Conservation (phyloP, 371 early-diverging fungal species). For the Umbelopsis sp. region DNA sequence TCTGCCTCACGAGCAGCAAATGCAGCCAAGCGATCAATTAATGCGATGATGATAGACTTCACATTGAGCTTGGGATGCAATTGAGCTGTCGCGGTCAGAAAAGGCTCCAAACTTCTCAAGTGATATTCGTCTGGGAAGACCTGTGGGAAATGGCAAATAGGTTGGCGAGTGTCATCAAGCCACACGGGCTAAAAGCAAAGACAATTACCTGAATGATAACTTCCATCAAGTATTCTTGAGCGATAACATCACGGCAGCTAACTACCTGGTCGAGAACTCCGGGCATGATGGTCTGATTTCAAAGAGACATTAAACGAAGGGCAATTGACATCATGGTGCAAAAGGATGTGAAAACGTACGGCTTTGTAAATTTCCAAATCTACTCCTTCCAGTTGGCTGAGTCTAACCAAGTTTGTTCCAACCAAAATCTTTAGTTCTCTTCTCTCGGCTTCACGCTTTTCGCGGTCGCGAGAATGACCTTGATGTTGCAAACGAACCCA, state of each 20-base stretch:
- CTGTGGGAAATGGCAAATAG: slow-evolving; percentile 29
- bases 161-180: too few relatives aligned
- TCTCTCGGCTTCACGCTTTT: slow-evolving; percentile 92
- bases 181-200: neutral
- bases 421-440: slow-evolving; percentile 92
- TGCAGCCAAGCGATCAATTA: slow-evolving; percentile 85
- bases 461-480: slow-evolving; percentile 91
- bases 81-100: slow-evolving; percentile 88
- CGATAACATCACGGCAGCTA: slow-evolving; percentile 93
- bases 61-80: slow-evolving; percentile 91
- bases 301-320: neutral
- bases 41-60: slow-evolving; percentile 90
- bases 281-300: slow-evolving; percentile 75
- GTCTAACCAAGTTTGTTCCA: slow-evolving; percentile 94
- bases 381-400: slow-evolving; percentile 90
- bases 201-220: slow-evolving; percentile 87
- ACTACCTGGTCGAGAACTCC: slow-evolving; percentile 93
- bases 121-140: slow-evolving; percentile 97
- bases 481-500: slow-evolving; percentile 98
- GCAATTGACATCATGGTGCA: neutral
- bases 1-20: slow-evolving; percentile 41
- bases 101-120: slow-evolving; percentile 84
- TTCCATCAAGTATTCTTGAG: slow-evolving; percentile 99
- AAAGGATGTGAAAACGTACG: slow-evolving; percentile 34
- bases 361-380: slow-evolving; percentile 80